A percentile compares a stretch with the other conserved stretches of the same genome.
These are phyloP conservation scores for Cryphonectria carpinicola DNA, from an alignment of 2,329 filamentous ascomycete species.

Conservation along the genomic window DNA sequence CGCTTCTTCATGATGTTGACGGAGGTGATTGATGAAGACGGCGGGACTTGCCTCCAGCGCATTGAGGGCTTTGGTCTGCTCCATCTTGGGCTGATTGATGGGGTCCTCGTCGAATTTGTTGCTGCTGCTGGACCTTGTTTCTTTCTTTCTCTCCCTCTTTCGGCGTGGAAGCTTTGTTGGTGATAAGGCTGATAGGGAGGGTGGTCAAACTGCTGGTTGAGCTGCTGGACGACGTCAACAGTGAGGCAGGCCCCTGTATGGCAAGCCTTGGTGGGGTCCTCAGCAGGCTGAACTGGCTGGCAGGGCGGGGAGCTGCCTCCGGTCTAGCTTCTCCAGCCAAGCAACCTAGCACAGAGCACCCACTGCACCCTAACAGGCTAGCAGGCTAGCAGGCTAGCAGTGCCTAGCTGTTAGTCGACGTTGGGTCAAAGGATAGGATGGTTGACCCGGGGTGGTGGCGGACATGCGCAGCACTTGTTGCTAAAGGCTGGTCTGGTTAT, in stretches of 20 bases:
- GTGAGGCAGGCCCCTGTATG: neutral
- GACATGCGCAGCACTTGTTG: neutral
- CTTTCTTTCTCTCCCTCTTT: neutral
- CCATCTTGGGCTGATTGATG: slow-evolving; percentile 56
- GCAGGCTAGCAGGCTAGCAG: neutral
- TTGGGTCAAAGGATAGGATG: neutral
- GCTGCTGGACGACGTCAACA: neutral
- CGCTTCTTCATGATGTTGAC: neutral
- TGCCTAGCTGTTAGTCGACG: neutral
- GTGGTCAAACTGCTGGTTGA: neutral
- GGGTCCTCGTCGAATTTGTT: too few relatives aligned
- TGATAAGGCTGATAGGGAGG: neutral
- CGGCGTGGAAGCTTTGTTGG: neutral
- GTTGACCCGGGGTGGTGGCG: neutral
- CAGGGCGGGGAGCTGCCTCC: neutral
- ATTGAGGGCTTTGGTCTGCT: slow-evolving; percentile 71
- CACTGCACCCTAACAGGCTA: neutral
- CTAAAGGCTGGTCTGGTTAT: neutral
- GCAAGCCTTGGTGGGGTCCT: slow-evolving; percentile 23
- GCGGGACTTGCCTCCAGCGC: slow-evolving; percentile 59
- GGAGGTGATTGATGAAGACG: neutral
- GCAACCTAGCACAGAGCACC: neutral
- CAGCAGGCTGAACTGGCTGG: slow-evolving; percentile 10
- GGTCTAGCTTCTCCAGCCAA: slow-evolving; percentile 8
- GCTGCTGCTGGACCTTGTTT: neutral